Evolutionary conservation across 805 yeast genomes (phyloP).

Genomic region (Candida maris): DNA sequence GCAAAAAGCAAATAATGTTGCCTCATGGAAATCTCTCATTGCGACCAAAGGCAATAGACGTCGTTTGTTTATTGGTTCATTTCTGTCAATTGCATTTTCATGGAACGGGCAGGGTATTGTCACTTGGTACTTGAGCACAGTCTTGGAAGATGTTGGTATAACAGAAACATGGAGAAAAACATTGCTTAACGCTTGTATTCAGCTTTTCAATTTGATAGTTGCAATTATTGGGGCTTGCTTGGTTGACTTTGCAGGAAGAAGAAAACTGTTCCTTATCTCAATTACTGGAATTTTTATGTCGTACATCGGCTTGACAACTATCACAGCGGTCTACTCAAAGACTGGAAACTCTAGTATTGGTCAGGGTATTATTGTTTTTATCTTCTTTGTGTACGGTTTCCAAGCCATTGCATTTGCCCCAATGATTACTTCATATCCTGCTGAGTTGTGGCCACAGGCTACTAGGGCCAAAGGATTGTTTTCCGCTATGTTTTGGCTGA

Average conservation of each 20-base stretch:
- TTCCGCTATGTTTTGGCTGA: slow-evolving; percentile 12
- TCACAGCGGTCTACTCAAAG: slow-evolving; percentile 45
- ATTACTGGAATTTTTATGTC: slow-evolving; percentile 35
- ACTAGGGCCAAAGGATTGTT: slow-evolving; percentile 16
- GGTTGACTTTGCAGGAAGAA: slow-evolving; percentile 32
- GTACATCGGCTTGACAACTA: slow-evolving; percentile 40
- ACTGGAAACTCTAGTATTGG: slow-evolving; percentile 39
- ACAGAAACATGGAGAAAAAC: slow-evolving; percentile 43
- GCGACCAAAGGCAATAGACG: slow-evolving; percentile 37
- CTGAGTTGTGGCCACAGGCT: slow-evolving; percentile 37
- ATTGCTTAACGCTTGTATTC: slow-evolving; percentile 48
- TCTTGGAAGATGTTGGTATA: slow-evolving; percentile 51
- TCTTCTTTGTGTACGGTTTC: slow-evolving; percentile 43
- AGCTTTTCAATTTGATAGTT: slow-evolving; percentile 41
- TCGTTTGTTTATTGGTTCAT: slow-evolving; percentile 31
- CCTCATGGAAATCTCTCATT: slow-evolving; percentile 33
- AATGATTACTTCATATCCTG: slow-evolving; percentile 43
- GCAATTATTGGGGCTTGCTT: slow-evolving; percentile 30
- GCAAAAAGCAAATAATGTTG: slow-evolving; percentile 27
- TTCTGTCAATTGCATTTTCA: slow-evolving; percentile 33
- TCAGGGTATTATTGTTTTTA: slow-evolving; percentile 50
- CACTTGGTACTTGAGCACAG: slow-evolving; percentile 42
- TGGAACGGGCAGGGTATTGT: slow-evolving; percentile 45
- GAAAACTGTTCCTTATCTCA: slow-evolving; percentile 35
- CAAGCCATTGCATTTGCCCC: slow-evolving; percentile 44